phyloP scores from a whole-genome alignment of 495 filamentous ascomycete genomes.

The Lophium mytilinum region DNA sequence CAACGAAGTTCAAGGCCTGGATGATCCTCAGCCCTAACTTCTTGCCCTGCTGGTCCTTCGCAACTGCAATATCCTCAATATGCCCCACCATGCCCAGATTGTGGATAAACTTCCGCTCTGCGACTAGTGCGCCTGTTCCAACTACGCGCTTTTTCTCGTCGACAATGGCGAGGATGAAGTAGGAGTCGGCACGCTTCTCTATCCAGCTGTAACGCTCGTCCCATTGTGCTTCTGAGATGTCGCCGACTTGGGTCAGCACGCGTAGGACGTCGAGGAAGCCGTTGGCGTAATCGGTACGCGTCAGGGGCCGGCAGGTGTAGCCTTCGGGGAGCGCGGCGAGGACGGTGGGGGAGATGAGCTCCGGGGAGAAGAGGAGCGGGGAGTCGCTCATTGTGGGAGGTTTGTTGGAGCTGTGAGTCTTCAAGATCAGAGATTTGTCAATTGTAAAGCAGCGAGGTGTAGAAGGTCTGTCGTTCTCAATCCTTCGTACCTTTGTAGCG shows the following conservation, averaged over 20 bases:
- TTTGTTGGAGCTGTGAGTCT: no score
- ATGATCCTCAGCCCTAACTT: slow-evolving; percentile 89
- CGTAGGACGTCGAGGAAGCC: slow-evolving; percentile 86
- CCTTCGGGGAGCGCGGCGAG: slow-evolving; percentile 61
- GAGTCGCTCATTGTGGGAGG: no score
- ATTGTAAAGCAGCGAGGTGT: no score
- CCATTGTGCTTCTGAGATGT: slow-evolving; percentile 66
- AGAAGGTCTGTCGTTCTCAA: no score
- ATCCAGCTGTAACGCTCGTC: slow-evolving; percentile 79
- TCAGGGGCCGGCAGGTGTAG: slow-evolving; percentile 77
- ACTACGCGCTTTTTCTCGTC: slow-evolving; percentile 65
- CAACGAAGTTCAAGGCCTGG: slow-evolving; percentile 84
- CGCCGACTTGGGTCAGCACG: slow-evolving; percentile 87
- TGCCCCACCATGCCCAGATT: slow-evolving; percentile 76
- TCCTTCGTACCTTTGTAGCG: no score
- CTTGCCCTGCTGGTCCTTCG: slow-evolving; percentile 91
- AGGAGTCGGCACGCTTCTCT: slow-evolving; percentile 63
- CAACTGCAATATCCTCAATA: slow-evolving; percentile 96
- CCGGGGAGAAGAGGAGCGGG: slow-evolving; percentile 59
- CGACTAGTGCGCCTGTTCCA: slow-evolving; percentile 78
- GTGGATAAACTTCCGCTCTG: slow-evolving; percentile 78
- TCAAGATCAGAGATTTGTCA: no score
- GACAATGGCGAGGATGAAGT: slow-evolving; percentile 77
- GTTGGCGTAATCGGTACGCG: slow-evolving; percentile 63
- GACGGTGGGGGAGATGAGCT: slow-evolving; percentile 71